Percentiles rank a stretch among this genome's conserved stretches.
phyloP scores from a whole-genome alignment of 1,284 basidiomycete species.

The Tilletiaria anomala region DNA sequence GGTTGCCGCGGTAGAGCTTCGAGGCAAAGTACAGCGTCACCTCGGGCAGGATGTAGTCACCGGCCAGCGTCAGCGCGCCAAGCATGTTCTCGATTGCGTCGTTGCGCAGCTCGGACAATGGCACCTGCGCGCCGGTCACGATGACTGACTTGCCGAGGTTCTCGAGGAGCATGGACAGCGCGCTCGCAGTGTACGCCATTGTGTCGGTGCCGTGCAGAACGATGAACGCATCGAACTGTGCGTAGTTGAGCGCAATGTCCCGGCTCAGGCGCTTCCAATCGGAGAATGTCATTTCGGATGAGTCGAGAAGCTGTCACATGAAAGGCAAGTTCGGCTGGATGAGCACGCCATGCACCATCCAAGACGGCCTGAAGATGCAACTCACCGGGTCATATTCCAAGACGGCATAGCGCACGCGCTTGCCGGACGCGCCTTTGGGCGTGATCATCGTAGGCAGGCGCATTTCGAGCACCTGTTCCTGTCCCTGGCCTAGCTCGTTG shows the following conservation, averaged over 20 bases:
- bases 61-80: slow-evolving; percentile 71
- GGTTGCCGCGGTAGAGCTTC: slow-evolving; percentile 68
- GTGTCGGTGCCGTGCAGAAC: slow-evolving; percentile 61
- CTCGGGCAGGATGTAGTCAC: slow-evolving; percentile 73
- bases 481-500: slow-evolving; percentile 6
- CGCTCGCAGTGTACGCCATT: slow-evolving; percentile 71
- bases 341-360: slow-evolving; percentile 43
- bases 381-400: slow-evolving; percentile 34
- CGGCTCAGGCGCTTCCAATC: slow-evolving; percentile 2
- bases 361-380: neutral
- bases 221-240: slow-evolving; percentile 71
- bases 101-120: slow-evolving; percentile 69
- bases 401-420: slow-evolving; percentile 22
- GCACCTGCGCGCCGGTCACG: slow-evolving; percentile 80
- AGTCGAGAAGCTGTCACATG: slow-evolving; percentile 75
- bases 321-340: too few relatives aligned
- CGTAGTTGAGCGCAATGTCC: slow-evolving; percentile 79
- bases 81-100: slow-evolving; percentile 51
- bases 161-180: slow-evolving; percentile 73
- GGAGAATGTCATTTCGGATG: slow-evolving; percentile 63
- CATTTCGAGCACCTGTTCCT: slow-evolving; percentile 11
- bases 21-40: slow-evolving; percentile 73
- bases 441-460: slow-evolving; percentile 28
- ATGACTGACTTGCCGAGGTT: slow-evolving; percentile 77
- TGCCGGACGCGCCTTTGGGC: slow-evolving; percentile 13